phyloP scores from a whole-genome alignment of 495 filamentous ascomycete species.

The Bacidia rubella region DNA sequence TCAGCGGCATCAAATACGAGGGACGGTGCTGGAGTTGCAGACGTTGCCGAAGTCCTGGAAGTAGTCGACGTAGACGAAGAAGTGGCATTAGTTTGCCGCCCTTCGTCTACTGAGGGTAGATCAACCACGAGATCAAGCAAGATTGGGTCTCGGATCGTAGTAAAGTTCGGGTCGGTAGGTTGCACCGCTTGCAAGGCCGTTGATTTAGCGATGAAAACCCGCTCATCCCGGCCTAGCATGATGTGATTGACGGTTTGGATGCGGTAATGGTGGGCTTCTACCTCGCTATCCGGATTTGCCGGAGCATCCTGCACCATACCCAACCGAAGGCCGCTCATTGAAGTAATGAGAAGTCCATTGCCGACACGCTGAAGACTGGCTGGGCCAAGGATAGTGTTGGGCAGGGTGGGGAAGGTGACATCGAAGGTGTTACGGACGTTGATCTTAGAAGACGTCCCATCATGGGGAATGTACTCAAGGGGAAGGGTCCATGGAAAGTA shows the following conservation, averaged over 20 bases:
- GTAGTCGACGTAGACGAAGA: constrained; percentile 13
- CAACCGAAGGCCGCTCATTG: constrained; percentile 63
- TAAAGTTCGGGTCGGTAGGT: constrained; percentile 70
- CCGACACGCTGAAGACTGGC: constrained; percentile 43
- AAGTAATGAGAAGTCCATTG: constrained; percentile 71
- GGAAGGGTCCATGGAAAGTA: constrained; percentile 92
- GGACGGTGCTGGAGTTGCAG: constrained; percentile 6
- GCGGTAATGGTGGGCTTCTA: constrained; percentile 39
- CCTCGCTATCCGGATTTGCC: constrained; percentile 23
- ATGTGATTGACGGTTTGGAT: constrained; percentile 69
- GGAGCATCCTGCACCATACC: constrained; percentile 60
- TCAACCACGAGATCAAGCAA: constrained; percentile 61
- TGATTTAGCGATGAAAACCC: constrained; percentile 65
- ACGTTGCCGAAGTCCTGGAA: constrained; percentile 21
- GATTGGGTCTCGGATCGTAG: constrained; percentile 55
- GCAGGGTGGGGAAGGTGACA: constrained; percentile 66
- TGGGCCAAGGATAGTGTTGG: constrained; percentile 39
- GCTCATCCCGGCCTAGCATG: constrained; percentile 77
- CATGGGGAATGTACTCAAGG: constrained; percentile 50
- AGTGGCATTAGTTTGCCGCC: background rate
- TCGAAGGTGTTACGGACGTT: constrained; percentile 50
- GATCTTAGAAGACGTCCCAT: constrained; percentile 59
- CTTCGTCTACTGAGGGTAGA: constrained; percentile 28
- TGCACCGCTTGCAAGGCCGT: constrained; percentile 57
- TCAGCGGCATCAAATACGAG: constrained; percentile 16